Percentiles rank a stretch among this genome's conserved stretches.
Conservation (phyloP, 106 monocot species). For the Acorus calamus region DNA sequence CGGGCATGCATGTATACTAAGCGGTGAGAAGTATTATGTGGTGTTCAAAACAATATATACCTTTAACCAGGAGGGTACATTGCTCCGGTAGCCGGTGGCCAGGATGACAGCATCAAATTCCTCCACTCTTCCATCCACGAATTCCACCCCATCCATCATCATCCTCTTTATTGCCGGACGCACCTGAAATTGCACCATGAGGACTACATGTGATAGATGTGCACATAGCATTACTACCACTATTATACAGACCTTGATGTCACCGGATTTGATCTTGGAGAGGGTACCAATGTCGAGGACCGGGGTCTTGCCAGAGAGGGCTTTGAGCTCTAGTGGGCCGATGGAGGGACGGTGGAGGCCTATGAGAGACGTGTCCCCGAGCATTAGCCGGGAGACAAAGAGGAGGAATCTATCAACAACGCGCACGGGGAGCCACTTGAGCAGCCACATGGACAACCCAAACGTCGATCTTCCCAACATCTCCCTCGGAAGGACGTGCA, state of each 20-base stretch:
- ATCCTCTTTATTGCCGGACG: conserved; percentile 24
- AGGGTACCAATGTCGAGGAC: conserved; percentile 78
- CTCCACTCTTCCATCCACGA: conserved; percentile 36
- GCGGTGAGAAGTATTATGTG: too few species aligned
- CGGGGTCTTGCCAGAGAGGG: conserved; percentile 60
- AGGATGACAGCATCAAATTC: conserved; percentile 48
- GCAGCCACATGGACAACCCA: conserved; percentile 57
- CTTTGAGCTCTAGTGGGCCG: conserved; percentile 63
- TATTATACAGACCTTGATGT: conserved; percentile 29
- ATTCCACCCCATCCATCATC: conserved; percentile 25
- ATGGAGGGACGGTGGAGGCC: conserved; percentile 48
- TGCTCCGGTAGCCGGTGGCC: conserved; percentile 63
- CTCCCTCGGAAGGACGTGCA: conserved; percentile 66
- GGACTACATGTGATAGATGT: too few species aligned
- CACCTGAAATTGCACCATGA: conserved; percentile 11
- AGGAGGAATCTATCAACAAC: conserved; percentile 48
- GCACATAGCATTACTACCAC: not conserved
- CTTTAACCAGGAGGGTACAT: conserved; percentile 66
- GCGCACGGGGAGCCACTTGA: conserved; percentile 40
- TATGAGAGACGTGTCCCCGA: conserved; percentile 39
- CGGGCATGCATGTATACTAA: too few species aligned
- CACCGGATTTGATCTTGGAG: conserved; percentile 58
- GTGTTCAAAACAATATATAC: conserved; percentile 11
- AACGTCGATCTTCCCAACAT: conserved; percentile 69
- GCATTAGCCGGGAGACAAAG: conserved; percentile 27